Conservation (phyloP, 768 basidiomycete genomes). For the Collybia nuda region DNA sequence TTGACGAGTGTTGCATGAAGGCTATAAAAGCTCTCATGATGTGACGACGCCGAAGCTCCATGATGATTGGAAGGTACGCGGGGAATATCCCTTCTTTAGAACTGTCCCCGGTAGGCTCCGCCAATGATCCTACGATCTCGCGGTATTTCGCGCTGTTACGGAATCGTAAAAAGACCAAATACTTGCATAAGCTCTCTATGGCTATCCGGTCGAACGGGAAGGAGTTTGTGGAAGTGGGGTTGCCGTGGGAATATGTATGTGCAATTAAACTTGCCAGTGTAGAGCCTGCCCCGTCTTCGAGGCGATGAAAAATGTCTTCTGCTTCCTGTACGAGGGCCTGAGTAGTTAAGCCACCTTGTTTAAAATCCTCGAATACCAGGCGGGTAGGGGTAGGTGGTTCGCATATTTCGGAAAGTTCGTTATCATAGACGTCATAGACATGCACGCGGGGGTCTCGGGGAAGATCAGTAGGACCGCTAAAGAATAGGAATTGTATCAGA, state of each 20-base stretch:
- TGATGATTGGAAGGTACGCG: conserved; percentile 27
- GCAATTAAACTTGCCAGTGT: conserved; percentile 34
- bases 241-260: conserved; percentile 27
- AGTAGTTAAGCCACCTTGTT: conserved; percentile 28
- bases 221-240: conserved; percentile 21
- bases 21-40: conserved; percentile 30
- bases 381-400: conserved; percentile 27
- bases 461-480: conserved; percentile 20
- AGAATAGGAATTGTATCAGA: not conserved
- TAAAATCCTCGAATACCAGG: conserved; percentile 45
- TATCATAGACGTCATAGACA: conserved; percentile 52
- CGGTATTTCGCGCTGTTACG: conserved; percentile 51
- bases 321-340: conserved; percentile 36
- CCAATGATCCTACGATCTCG: conserved; percentile 33
- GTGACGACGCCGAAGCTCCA: conserved; percentile 27
- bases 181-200: conserved; percentile 43
- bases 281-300: conserved; percentile 42
- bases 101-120: conserved; percentile 15
- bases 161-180: conserved; percentile 57
- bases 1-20: conserved; percentile 26
- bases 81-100: conserved; percentile 22
- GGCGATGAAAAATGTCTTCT: conserved; percentile 37
- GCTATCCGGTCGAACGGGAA: conserved; percentile 26
- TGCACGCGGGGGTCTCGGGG: conserved; percentile 42
- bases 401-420: conserved; percentile 45